A percentile compares a stretch with the other conserved stretches of the same genome.
Conservation (phyloP, 352 stramenopile species). For the Plasmopara muralis region DNA sequence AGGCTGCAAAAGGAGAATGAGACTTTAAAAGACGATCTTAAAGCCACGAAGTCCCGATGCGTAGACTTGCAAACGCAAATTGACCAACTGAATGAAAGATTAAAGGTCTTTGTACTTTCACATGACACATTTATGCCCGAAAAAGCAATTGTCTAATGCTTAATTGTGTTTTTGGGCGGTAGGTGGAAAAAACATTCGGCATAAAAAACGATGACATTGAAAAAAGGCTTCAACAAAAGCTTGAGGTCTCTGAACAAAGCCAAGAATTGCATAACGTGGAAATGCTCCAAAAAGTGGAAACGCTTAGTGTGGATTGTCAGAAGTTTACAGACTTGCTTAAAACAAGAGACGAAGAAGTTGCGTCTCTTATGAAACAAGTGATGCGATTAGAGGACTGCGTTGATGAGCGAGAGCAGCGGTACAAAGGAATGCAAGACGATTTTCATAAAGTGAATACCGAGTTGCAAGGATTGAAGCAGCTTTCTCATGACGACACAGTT, state of each 20-base stretch:
- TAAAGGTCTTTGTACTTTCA: slow-evolving; percentile 6
- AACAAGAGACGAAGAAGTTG: slow-evolving; percentile 39
- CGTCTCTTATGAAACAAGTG: slow-evolving; percentile 35
- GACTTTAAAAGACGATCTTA: slow-evolving; percentile 10
- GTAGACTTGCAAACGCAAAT: slow-evolving; percentile 10
- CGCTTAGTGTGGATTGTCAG: slow-evolving; percentile 2
- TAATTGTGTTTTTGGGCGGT: neutral
- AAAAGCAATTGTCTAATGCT: neutral
- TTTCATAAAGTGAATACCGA: slow-evolving; percentile 25
- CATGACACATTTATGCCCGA: neutral
- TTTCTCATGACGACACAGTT: slow-evolving; percentile 72
- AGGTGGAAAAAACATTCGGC: slow-evolving; percentile 22
- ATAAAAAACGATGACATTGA: slow-evolving; percentile 13
- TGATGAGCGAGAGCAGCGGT: slow-evolving; percentile 21
- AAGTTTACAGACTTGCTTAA: slow-evolving; percentile 14
- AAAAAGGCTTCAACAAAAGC: slow-evolving; percentile 1
- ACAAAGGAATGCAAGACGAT: slow-evolving; percentile 24
- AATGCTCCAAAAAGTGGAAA: slow-evolving; percentile 6
- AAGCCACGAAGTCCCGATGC: slow-evolving; percentile 10
- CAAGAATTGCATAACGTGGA: too few species aligned
- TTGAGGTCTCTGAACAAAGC: too few species aligned
- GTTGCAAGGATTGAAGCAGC: slow-evolving; percentile 30
- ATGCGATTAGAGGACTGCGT: slow-evolving; percentile 29
- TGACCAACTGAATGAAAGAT: slow-evolving; percentile 11
- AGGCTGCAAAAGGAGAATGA: slow-evolving; percentile 28